Evolutionary conservation across 768 basidiomycete genomes (phyloP).

Genomic region (Gloeopeniophorella convolvens): DNA sequence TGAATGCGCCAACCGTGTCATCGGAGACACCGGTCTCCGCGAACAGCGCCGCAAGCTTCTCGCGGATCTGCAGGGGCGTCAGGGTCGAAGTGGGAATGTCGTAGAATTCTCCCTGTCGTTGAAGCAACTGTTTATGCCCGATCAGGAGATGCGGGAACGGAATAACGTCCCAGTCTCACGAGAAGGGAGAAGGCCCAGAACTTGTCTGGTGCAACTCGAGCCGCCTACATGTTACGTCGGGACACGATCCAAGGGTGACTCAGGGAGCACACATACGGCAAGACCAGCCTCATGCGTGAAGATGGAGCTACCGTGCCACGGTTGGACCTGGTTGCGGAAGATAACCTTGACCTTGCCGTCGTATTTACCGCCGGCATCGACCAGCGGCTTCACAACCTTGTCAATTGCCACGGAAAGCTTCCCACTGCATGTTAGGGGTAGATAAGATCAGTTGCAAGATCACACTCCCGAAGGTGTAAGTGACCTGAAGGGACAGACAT

Average conservation of each 20-base stretch:
- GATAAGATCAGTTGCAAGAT: not conserved
- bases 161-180: constrained; percentile 32
- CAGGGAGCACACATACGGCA: constrained; percentile 47
- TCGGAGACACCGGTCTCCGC: constrained; percentile 41
- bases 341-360: constrained; percentile 68
- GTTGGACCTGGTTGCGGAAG: constrained; percentile 65
- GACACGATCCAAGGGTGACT: not conserved
- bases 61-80: constrained; percentile 67
- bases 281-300: constrained; percentile 77
- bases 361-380: constrained; percentile 55
- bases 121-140: constrained; percentile 53
- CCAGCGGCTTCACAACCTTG: constrained; percentile 49
- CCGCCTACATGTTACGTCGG: constrained; percentile 38
- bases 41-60: constrained; percentile 60
- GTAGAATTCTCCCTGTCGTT: constrained; percentile 69
- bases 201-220: constrained; percentile 61
- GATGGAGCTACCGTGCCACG: constrained; percentile 75
- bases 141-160: not conserved
- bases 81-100: constrained; percentile 64
- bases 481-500: constrained; percentile 80
- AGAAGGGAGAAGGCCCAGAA: constrained; percentile 75
- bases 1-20: constrained; percentile 45
- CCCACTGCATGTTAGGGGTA: constrained; percentile 33
- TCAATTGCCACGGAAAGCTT: constrained; percentile 59
- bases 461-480: not conserved